phyloP scores from a whole-genome alignment of 305 asterid genomes.

The Plantago coronopus region DNA sequence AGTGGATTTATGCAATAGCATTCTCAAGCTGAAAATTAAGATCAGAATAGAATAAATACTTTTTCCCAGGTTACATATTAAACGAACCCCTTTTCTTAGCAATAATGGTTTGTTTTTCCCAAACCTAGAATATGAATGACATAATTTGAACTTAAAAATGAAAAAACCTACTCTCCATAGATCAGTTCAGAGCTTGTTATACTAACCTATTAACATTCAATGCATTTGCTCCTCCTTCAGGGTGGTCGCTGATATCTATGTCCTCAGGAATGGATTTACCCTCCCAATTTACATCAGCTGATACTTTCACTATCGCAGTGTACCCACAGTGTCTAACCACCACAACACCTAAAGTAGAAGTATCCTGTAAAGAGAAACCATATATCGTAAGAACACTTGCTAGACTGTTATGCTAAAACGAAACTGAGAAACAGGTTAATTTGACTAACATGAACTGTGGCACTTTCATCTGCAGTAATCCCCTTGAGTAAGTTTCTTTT shows the following conservation, averaged over 20 bases:
- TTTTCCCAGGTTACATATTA: neutral
- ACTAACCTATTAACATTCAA: conserved; percentile 72
- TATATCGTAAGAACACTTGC: conserved; percentile 9
- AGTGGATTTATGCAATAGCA: conserved; percentile 66
- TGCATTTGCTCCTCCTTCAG: conserved; percentile 91
- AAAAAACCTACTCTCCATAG: neutral
- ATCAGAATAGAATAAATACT: conserved; percentile 20
- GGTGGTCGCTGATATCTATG: conserved; percentile 70
- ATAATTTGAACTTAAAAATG: neutral
- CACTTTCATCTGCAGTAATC: conserved; percentile 89
- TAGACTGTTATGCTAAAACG: neutral
- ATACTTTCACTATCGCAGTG: conserved; percentile 69
- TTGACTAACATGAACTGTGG: conserved; percentile 68
- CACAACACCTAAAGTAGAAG: conserved; percentile 73
- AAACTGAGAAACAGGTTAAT: conserved; percentile 14
- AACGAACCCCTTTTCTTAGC: conserved; percentile 8
- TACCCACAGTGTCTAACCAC: conserved; percentile 79
- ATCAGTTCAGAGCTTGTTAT: conserved; percentile 12
- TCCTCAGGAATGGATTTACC: conserved; percentile 55
- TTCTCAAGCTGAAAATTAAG: conserved; percentile 60
- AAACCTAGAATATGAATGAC: conserved; percentile 18
- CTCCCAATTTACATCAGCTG: conserved; percentile 58
- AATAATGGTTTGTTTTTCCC: conserved; percentile 1
- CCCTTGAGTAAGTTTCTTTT: conserved; percentile 80
- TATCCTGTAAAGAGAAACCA: conserved; percentile 49